Conservation (phyloP, 2,329 filamentous ascomycete species). For the Venturia asperata region DNA sequence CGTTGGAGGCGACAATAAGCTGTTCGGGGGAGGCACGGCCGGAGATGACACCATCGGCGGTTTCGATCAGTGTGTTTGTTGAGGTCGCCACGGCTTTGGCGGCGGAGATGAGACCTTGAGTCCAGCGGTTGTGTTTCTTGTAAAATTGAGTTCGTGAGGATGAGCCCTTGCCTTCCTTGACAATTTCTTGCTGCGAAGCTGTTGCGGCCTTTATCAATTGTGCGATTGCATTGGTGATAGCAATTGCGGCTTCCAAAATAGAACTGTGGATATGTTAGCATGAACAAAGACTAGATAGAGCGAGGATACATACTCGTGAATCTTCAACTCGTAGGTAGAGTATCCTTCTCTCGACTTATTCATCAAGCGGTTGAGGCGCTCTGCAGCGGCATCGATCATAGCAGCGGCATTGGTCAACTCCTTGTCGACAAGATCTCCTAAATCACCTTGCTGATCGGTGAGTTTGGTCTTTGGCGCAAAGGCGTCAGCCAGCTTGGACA, state of each 20-base stretch:
- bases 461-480: slow-evolving; percentile 89
- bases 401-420: slow-evolving; percentile 91
- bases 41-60: slow-evolving; percentile 88
- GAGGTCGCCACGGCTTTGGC: slow-evolving; percentile 92
- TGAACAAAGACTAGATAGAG: background rate
- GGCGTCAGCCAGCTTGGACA: slow-evolving; percentile 87
- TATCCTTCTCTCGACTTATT: slow-evolving; percentile 96
- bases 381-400: slow-evolving; percentile 86
- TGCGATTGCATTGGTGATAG: slow-evolving; percentile 88
- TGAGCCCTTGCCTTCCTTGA: slow-evolving; percentile 80
- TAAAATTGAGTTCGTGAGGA: slow-evolving; percentile 91
- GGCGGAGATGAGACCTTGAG: slow-evolving; percentile 91
- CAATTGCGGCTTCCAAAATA: slow-evolving; percentile 85
- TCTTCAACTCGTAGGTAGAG: slow-evolving; percentile 91
- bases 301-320: slow-evolving; percentile 57
- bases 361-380: slow-evolving; percentile 81
- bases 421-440: slow-evolving; percentile 86
- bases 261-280: slow-evolving; percentile 36
- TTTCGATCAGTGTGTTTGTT: slow-evolving; percentile 96
- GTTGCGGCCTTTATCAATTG: slow-evolving; percentile 93
- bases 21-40: slow-evolving; percentile 91
- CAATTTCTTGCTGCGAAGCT: slow-evolving; percentile 89
- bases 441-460: slow-evolving; percentile 67
- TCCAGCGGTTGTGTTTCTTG: slow-evolving; percentile 99
- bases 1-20: slow-evolving; percentile 94